Base-by-base conservation (phyloP, 805 yeast species). In the Wickerhamiella brachini region DNA sequence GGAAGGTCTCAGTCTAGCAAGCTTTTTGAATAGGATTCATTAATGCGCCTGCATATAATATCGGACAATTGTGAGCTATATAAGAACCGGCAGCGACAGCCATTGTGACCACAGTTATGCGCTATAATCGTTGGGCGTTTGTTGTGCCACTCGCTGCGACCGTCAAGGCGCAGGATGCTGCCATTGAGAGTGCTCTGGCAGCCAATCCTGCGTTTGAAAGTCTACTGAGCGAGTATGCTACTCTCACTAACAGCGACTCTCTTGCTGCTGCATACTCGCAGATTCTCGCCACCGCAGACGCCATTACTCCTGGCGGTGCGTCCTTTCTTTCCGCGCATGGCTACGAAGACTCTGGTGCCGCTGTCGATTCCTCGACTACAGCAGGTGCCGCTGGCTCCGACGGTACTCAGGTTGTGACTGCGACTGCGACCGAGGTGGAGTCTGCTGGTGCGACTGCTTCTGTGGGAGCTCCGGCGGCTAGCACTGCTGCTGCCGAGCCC, bases 241-340 rank as follows among this genome's bases (percentile, higher is more conserved):
- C 34, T 8, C n/a, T 22, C 34, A 24, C 49, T 6, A 45, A 41
- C 29, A 39, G 26, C 6, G 44, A 34, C n/a, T 12, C 21, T 26
- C 31, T 24, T 12, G 17, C 45, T 5, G 29, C 46, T 5, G 9
- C 48, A 9, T 51, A 48, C 39, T 7, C 44, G 9, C 37, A 38
- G 13, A 44, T 51, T 26, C 42, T 48, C 5, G 24, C 48, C 9
- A 44, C 49, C 7, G 53, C 53, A 9, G 51, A 51, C 26, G 50
- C 50, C 15, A 44, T 51, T 13, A 51, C 53, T 10, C 26, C 17
- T 9, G 53, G 53, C 18, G 53, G 53, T 17, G 53, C 53, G 13
- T 17, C 20, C 22, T 50, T 23, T 15, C 37, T 50, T 38, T 17
- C 44, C 18, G 34, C 48, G 5, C 42, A 13, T 37, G 41, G 41